Evolutionary conservation across 345 rosid species (phyloP).

Genomic region (Aquilaria yunnanensis): DNA sequence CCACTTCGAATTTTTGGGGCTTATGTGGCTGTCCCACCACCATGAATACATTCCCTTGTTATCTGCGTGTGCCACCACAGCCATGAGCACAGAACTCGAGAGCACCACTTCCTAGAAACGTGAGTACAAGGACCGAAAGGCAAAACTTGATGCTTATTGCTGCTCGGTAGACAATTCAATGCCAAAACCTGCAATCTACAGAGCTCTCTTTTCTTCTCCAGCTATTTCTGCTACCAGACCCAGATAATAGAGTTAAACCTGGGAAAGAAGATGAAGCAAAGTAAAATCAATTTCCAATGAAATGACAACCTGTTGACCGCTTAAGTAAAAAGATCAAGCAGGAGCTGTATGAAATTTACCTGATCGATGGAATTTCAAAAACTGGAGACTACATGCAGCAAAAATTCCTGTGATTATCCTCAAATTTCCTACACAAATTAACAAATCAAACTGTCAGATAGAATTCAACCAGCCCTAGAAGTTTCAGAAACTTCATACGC

Average conservation of each 20-base stretch:
- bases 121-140: slow-evolving; percentile 4
- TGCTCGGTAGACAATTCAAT: slow-evolving; percentile 10
- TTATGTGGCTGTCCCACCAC: slow-evolving; percentile 99
- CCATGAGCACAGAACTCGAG: slow-evolving; percentile 39
- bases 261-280: slow-evolving; percentile 10
- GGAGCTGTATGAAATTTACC: slow-evolving; percentile 24
- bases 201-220: slow-evolving; percentile 13
- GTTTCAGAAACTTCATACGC: not conserved
- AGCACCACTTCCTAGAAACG: slow-evolving; percentile 12
- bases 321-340: slow-evolving; percentile 6
- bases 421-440: slow-evolving; percentile 10
- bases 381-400: slow-evolving; percentile 3
- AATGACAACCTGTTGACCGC: slow-evolving; percentile 15
- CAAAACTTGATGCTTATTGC: slow-evolving; percentile 1
- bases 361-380: slow-evolving; percentile 28
- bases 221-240: too few species aligned
- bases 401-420: slow-evolving; percentile 5
- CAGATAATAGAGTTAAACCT: slow-evolving; percentile 7
- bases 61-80: slow-evolving; percentile 30
- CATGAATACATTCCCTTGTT: slow-evolving; percentile 74
- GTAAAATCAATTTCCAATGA: slow-evolving; percentile 8
- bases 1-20: slow-evolving; percentile 98
- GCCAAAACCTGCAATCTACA: slow-evolving; percentile 3
- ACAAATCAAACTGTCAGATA: slow-evolving; percentile 20
- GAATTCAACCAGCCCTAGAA: slow-evolving; percentile 9